Evolutionary conservation across 1,284 basidiomycete genomes (phyloP), one percentile per base, ranked within the genome.

Genomic region (Tremellales sp.): DNA sequence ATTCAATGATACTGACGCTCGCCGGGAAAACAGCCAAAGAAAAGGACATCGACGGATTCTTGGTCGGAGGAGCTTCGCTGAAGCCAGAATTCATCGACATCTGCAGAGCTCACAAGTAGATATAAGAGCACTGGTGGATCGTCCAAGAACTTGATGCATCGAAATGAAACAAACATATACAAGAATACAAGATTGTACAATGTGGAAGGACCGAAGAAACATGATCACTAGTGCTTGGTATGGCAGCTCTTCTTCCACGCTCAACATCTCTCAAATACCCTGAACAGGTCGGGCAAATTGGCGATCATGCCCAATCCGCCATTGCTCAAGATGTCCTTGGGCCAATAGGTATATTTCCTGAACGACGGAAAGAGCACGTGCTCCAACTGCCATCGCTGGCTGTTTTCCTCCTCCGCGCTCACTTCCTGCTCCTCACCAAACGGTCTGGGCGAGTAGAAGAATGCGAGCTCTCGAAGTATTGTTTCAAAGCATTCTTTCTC

Each of bases 71-170:
- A 25, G 94, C 95, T 29, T 94, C 90, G 33, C 80, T 99, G 74
- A 98, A 98, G 78, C 93, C 94, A 51, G 93, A 97, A 74, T 94
- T 97, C 62, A 82, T 86, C 49, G 78, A 97, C 54, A 97, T 97
- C 70, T 82, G 92, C 79, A 94, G 94, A 69, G 78, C 82, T 37
- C n/a, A n/a, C n/a, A n/a, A n/a, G n/a, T n/a, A n/a, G n/a, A n/a
- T n/a, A n/a, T n/a, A n/a, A n/a, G n/a, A n/a, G n/a, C n/a, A n/a
- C n/a, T n/a, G n/a, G n/a, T n/a, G n/a, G n/a, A n/a, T n/a, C n/a
- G 26, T 32, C 9, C 41, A 2, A 22, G 22, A 13, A 8, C 18
- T 12, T 14, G 31, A 43, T 33, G 27, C 40, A 21, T 43, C 41
- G 29, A 31, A 31, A 31, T 31, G 29, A n/a, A 31, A 31, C 29